A percentile compares a stretch with the other conserved stretches of the same genome.
Conservation (phyloP, 345 rosid genomes). For the Rhodamnia rubescens region DNA sequence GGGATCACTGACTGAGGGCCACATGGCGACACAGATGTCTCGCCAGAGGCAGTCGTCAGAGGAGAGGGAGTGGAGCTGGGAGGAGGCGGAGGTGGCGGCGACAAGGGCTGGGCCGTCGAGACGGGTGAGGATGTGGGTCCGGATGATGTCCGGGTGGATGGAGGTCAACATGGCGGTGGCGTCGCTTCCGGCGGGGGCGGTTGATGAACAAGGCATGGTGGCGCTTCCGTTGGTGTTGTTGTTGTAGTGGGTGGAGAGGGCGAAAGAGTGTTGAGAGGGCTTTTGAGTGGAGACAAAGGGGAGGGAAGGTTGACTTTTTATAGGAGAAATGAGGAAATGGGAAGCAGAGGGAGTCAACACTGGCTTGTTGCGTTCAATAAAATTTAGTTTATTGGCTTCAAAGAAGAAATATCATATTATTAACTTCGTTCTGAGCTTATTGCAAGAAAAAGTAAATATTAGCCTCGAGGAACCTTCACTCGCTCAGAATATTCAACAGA, state of each 20-base stretch:
- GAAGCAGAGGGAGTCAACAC: too few relatives aligned
- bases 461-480: accelerated
- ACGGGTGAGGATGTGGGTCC: conserved; percentile 42
- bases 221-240: background rate
- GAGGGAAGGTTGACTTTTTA: background rate
- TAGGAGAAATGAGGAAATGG: too few relatives aligned
- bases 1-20: conserved; percentile 52
- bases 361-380: too few relatives aligned
- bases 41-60: conserved; percentile 46
- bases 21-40: conserved; percentile 25
- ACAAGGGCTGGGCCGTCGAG: conserved; percentile 68
- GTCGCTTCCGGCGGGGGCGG: background rate
- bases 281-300: background rate
- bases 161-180: conserved; percentile 17
- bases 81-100: conserved; percentile 35
- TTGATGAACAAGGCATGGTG: background rate
- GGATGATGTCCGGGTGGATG: conserved; percentile 47
- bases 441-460: background rate
- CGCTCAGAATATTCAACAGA: background rate
- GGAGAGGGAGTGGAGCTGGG: conserved; percentile 32
- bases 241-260: too few relatives aligned
- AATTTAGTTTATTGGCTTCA: too few relatives aligned
- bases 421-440: background rate
- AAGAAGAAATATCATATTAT: too few relatives aligned
- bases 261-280: too few relatives aligned